Base-by-base conservation (phyloP, 768 basidiomycete species). In the Naganishia friedmannii region DNA sequence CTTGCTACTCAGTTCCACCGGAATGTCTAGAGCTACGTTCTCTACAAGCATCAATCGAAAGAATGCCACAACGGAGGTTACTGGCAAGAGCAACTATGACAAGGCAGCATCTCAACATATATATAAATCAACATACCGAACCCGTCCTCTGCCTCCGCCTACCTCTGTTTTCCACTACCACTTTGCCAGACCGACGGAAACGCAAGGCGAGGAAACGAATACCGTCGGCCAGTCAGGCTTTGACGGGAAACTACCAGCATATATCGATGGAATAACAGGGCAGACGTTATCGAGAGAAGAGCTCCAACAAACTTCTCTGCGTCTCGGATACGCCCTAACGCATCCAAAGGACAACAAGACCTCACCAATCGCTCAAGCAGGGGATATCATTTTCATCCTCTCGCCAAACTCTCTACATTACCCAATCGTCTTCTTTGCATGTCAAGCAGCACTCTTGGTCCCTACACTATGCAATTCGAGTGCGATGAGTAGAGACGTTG, bases 391-490 rank as follows among this genome's bases (percentile, higher is more conserved):
- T n/a, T 83, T 90, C 71, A 83, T 92, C 8, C 90, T 80, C 58
- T 78, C 79, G 55, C 87, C 85, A 9, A 92, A 93, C 80, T 87
- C 84, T 21, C 73, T 91, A 46, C 82, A 82, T 39, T 88, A 84
- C 81, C 85, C 87, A 0, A 76, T 87, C 54, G 79, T 80, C 77
- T 83, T 88, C 26, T 68, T 75, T 0, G 80, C 75, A 1, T 75
- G 76, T 13, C 81, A 81, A 53, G 88, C 91, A 0, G 89, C 88
- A 0, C 90, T 89, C 2, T 76, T 91, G 21, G 81, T 86, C 48
- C 85, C 86, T 65, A 90, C 91, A 0, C 86, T 90, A 17, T 89
- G 89, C 19, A 93, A 91, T 77, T 87, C 85, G 68, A 84, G 84
- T 0, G 92, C 90, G 75, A 89, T 86, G 3, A 78, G 87, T 3